Percentiles rank a stretch among this genome's conserved stretches.
These are phyloP conservation scores for Aspergillus sergii DNA, from an alignment of 2,329 filamentous ascomycete genomes.

Conservation along the genomic window DNA sequence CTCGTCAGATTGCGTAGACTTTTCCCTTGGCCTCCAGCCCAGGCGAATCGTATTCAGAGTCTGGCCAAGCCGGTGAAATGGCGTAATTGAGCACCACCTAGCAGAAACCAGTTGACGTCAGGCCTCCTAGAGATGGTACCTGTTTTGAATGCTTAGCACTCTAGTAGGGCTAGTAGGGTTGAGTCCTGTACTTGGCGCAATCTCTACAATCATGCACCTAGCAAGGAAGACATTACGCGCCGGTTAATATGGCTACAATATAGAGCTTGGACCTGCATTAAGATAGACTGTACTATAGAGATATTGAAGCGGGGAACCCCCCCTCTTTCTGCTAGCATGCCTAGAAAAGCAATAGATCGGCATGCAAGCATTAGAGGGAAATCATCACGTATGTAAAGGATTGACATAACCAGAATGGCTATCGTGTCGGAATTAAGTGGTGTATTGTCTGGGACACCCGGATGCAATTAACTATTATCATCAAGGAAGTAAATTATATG, in stretches of 20 bases:
- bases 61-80: fast-evolving
- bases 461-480: fast-evolving
- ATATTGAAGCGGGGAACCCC: too few relatives aligned
- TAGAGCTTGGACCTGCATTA: too few relatives aligned
- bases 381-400: fast-evolving
- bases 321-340: too few relatives aligned
- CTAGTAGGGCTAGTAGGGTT: not conserved
- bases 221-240: not conserved
- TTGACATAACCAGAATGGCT: not conserved
- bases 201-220: not conserved
- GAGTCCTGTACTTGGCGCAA: not conserved
- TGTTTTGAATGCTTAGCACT: not conserved
- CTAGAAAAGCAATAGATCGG: not conserved
- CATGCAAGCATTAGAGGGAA: not conserved
- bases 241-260: fast-evolving
- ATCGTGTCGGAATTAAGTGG: not conserved
- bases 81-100: too few relatives aligned
- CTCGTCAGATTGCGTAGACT: too few relatives aligned
- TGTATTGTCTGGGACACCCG: fast-evolving
- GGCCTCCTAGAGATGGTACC: too few relatives aligned
- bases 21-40: fast-evolving
- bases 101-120: too few relatives aligned
- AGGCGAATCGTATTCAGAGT: too few relatives aligned
- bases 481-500: fast-evolving
- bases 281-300: too few relatives aligned